A percentile compares a stretch with the other conserved stretches of the same genome.
Evolutionary conservation across 2,329 filamentous ascomycete species (phyloP).

Genomic region (Rachicladosporium sp.): DNA sequence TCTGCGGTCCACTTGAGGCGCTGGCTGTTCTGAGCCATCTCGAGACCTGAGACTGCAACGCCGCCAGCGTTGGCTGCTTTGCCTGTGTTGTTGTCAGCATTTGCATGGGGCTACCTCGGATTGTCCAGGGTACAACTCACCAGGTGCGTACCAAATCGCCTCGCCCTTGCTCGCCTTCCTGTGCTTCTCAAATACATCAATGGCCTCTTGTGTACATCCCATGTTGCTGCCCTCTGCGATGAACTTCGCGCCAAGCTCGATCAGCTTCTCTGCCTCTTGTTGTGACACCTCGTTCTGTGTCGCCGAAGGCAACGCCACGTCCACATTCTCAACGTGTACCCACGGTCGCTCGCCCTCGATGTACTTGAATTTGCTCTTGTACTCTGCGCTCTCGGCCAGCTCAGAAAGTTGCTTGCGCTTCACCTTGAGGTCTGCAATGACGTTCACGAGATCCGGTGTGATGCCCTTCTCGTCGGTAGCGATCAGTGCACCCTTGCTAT

Average conservation of each 20-base stretch:
- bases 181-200: slow-evolving; percentile 77
- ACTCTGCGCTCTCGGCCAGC: slow-evolving; percentile 45
- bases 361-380: slow-evolving; percentile 65
- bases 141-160: slow-evolving; percentile 85
- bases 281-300: slow-evolving; percentile 96
- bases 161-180: slow-evolving; percentile 55
- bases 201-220: slow-evolving; percentile 93
- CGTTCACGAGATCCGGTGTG: slow-evolving; percentile 63
- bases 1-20: slow-evolving; percentile 75
- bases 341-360: slow-evolving; percentile 79
- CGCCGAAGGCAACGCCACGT: slow-evolving; percentile 82
- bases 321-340: slow-evolving; percentile 78
- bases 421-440: slow-evolving; percentile 78
- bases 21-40: slow-evolving; percentile 97
- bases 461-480: slow-evolving; percentile 59
- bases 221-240: slow-evolving; percentile 98
- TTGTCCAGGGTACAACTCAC: too few species aligned
- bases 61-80: slow-evolving; percentile 97
- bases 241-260: slow-evolving; percentile 65
- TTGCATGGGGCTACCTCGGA: too few species aligned
- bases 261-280: slow-evolving; percentile 75
- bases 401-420: slow-evolving; percentile 70
- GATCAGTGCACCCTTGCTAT: slow-evolving; percentile 77
- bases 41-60: slow-evolving; percentile 90
- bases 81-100: slow-evolving; percentile 30